Evolutionary conservation across 345 rosid genomes (phyloP), one percentile per base, ranked within the genome.

Genomic region (Dipteronia dyeriana): DNA sequence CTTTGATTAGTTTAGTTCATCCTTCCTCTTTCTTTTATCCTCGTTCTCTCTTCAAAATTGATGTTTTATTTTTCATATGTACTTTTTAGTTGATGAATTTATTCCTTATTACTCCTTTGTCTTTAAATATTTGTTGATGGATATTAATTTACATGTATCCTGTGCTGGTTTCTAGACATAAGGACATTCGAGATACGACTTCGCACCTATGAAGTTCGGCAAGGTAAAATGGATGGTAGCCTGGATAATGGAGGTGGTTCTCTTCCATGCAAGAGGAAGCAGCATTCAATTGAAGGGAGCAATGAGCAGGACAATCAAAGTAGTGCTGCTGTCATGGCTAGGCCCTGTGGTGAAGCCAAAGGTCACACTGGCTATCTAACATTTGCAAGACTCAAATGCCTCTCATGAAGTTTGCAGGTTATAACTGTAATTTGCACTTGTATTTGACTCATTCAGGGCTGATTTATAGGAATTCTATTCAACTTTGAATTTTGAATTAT

Each of bases 291-390:
- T 72, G 91, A 81, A 75, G 84, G 84, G 49, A 73, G 64, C 79
- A 75, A 59, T 38, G 64, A 17, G 51, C 79, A 78, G 67, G 80
- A 81, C 7, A 77, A 67, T 19, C 56, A 81, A 17, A 60, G 78
- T 81, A 79, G 79, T 77, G 69, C 87, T 45, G 61, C 74, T 9
- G 77, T 92, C 71, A 82, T 91, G 93, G 98, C 94, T 69, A 87
- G 86, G 77, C 99, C 99, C 71, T 88, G 85, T 66, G 76, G 88
- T 9, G 97, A 96, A 57, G 82, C 97, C 23, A 88, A 90, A 88
- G 98, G 99, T 70, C 99, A 96, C 82, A 96, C 98, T 1, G 99
- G 99, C 34, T 96, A 91, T 80, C 82, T 96, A 83, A 96, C 98
- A 70, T 94, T 96, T 66, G 97, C 97, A 59, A 89, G 99, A 81